Base-by-base conservation (phyloP, 768 basidiomycete species). In the Austroboletus festivus region DNA sequence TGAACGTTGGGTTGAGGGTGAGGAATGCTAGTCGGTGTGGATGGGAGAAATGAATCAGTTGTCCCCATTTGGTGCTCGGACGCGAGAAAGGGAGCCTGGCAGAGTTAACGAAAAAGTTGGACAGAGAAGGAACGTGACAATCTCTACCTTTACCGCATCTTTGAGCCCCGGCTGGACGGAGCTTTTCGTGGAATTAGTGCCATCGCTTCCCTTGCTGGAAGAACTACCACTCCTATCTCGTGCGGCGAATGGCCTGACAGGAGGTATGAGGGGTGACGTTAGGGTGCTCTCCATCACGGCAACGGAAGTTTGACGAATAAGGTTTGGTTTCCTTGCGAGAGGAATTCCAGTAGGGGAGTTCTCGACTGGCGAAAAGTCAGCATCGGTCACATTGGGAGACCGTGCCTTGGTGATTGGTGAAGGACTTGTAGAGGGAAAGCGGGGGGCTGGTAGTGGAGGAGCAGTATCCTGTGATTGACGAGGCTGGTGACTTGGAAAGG, bases 21-120 rank as follows among this genome's bases (percentile, higher is more conserved):
- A 52, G 68, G 71, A 23, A 65, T 62, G 19, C 64, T 68, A 23
- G 66, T 73, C 30, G 77, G 81, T 9, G 86, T 87, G 12, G 89
- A 89, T 1, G 89, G 86, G 5, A 89, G 86, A 18, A 88, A 68
- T 20, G 90, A 68, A 56, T 89, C 87, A 13, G 75, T 56, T 65
- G 83, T 80, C 26, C 83, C 85, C 16, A 85, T 65, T 56, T 82
- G 82, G 58, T 88, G 82, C 44, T 86, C 86, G 1, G 82, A 82
- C 18, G 83, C 79, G 19, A 86, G 70, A 12, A 78, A 78, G 1
- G 86, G 84, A 37, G 84, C 78, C 85, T 87, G 48, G 4, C 7
- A 15, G 40, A 30, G 42, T 54, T 9, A 43, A 49, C 21, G 28
- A 49, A 34, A n/a, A 37, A 42, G 33, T 39, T 30, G 30, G 23